Evolutionary conservation across 2,329 filamentous ascomycete species (phyloP), one percentile per base, ranked within the genome.

Genomic region (Colletotrichum tropicale): DNA sequence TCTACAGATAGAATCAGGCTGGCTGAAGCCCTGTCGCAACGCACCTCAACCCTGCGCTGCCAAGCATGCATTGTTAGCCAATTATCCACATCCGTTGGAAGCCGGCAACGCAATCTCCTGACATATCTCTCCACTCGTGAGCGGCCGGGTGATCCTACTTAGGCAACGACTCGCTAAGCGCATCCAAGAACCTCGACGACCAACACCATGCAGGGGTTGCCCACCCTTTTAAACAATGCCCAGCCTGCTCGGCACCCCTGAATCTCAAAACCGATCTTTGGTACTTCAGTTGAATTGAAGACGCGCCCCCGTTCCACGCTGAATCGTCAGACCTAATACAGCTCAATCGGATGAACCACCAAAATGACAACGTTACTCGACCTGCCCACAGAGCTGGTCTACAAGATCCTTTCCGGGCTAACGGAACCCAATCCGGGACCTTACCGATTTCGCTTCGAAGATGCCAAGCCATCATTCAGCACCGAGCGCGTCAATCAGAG

Each of bases 371-470:
- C 68, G 6, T 34, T 75, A 18, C 68, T 66, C 12, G 58, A 38
- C n/a, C 72, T 75, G 8, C 72, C 72, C 10, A 38, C 36, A n/a
- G 72, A 75, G 68, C 48, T 75, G 26, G 61, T 71, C 28, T 21
- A 75, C 24, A 32, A 71, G 15, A 67, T 75, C 52, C 30, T 75
- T 9, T 48, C 60, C 34, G 32, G 32, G 18, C 21, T 71, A 8
- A 12, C 26, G 6, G 43, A 43, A 13, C 28, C 21, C 13, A 18
- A 36, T 13, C 67, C 67, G 4, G 67, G 67, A 13, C 67, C 67
- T 5, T 70, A 70, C 32, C 67, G 67, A 5, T 70, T 70, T 28
- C 56, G 56, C 13, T 70, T 70, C 28, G 67, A 70, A 38, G 56
- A 70, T 38, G 56, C 38, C 15, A 36, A 70, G 67, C 67, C 67